Percentiles rank a stretch among this genome's conserved stretches.
Conservation (phyloP, 257 asterid species). For the Parsonsia alboflavescens region DNA sequence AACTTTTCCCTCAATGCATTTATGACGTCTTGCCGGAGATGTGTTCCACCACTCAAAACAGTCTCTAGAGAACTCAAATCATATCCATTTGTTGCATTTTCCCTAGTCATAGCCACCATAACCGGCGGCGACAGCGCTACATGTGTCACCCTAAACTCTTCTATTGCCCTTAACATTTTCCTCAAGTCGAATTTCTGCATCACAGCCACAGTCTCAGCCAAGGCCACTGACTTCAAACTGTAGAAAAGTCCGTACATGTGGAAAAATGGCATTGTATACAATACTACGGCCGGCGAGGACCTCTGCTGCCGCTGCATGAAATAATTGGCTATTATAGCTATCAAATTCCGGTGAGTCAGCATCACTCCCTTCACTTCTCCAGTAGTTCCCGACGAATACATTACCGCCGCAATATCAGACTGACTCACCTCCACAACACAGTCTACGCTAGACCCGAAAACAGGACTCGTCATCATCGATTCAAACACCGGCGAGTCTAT, state of each 20-base stretch:
- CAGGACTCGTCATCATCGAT: conserved; percentile 21
- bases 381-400: conserved; percentile 36
- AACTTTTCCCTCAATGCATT: conserved; percentile 26
- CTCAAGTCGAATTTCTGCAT: conserved; percentile 26
- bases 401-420: conserved; percentile 30
- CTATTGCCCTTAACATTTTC: conserved; percentile 27
- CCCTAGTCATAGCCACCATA: conserved; percentile 17
- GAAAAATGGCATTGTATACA: conserved; percentile 37
- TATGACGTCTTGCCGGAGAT: conserved; percentile 32
- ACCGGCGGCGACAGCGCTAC: conserved; percentile 34
- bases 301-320: conserved; percentile 20
- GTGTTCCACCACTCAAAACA: conserved; percentile 40
- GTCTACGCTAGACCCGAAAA: neutral
- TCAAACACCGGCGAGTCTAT: conserved; percentile 44
- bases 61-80: conserved; percentile 31
- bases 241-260: conserved; percentile 27
- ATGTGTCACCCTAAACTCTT: conserved; percentile 23
- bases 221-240: conserved; percentile 30
- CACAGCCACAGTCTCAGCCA: conserved; percentile 35
- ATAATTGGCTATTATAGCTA: conserved; percentile 25
- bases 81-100: conserved; percentile 22
- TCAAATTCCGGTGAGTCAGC: conserved; percentile 33
- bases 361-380: conserved; percentile 36
- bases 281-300: conserved; percentile 27
- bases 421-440: conserved; percentile 15